Evolutionary conservation across 768 basidiomycete species (phyloP), one percentile per base, ranked within the genome.

Genomic region (Cystofilobasidium bisporidii): DNA sequence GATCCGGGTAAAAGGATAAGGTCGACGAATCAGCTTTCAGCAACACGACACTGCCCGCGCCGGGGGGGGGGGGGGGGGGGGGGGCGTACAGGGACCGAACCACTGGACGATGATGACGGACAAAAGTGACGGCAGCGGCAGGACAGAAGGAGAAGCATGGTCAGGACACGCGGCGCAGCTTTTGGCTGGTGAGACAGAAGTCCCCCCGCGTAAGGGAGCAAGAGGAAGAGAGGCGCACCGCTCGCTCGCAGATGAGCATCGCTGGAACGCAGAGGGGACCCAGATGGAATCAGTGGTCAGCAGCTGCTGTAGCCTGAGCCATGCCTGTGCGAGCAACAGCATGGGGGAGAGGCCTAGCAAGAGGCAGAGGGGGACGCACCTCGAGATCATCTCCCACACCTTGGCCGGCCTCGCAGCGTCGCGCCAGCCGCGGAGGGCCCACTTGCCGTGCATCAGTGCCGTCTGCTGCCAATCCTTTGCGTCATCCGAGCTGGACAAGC

Each of bases 201-300:
- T 36, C 6, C 6, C 36, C 6, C 6, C 6, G 36, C 36, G 36
- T 6, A 40, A 22, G 32, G 33, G 17, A 43, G 24, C 45, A 24
- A 14, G 26, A 28, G 41, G 22, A 8, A 24, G 15, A 18, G 15
- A n/a, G 32, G 17, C 33, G 48, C 65, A 72, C 71, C 50, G 47
- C 56, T 63, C 4, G 56, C 72, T 38, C 76, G 56, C 14, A 77
- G 71, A 50, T 76, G 75, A 4, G 72, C 71, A 71, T 77, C 77
- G 62, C 76, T 77, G n/a, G n/a, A n/a, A n/a, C n/a, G 53, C 36
- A 14, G 32, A n/a, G 43, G 48, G 58, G 15, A 20, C 24, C 15
- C 20, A 32, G 64, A 15, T 43, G 47, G n/a, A n/a, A n/a, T n/a
- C n/a, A n/a, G n/a, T n/a, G n/a, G n/a, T 53, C 32, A 41, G 40